phyloP scores from a whole-genome alignment of 768 basidiomycete species.

The Pulveroboletus sp. region DNA sequence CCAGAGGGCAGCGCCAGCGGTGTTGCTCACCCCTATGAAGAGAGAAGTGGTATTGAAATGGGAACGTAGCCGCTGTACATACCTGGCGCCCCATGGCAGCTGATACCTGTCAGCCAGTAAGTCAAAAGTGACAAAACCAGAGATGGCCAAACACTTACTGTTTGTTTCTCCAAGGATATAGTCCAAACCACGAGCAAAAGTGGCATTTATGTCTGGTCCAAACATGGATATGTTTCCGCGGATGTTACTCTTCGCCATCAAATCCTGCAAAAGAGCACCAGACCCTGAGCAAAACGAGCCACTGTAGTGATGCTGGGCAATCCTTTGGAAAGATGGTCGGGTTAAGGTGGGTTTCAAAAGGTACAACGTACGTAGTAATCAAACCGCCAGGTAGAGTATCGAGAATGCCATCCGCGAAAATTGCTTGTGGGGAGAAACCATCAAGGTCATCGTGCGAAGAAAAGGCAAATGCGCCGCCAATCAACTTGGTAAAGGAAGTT shows the following conservation, averaged over 20 bases:
- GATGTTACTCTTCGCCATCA: constrained; percentile 62
- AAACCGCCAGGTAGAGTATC: constrained; percentile 44
- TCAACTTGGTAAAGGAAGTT: constrained; percentile 42
- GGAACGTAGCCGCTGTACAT: not conserved
- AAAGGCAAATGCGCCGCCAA: constrained; percentile 48
- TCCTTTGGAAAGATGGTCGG: constrained; percentile 17
- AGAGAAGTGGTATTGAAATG: not conserved
- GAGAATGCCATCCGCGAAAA: constrained; percentile 52
- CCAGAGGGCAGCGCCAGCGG: constrained; percentile 71
- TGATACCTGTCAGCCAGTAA: constrained; percentile 21
- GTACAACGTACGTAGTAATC: constrained; percentile 48
- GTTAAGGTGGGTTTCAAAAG: not conserved
- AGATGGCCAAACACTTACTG: constrained; percentile 40
- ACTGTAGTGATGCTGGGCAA: constrained; percentile 47
- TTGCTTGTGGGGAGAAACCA: constrained; percentile 61
- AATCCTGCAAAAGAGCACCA: constrained; percentile 51
- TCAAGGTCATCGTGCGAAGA: constrained; percentile 41
- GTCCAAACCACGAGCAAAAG: constrained; percentile 41
- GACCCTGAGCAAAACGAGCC: constrained; percentile 61
- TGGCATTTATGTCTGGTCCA: constrained; percentile 51
- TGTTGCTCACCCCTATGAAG: constrained; percentile 56
- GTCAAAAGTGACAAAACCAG: not conserved
- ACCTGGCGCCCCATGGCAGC: constrained; percentile 39
- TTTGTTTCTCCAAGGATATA: constrained; percentile 68
- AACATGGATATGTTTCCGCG: constrained; percentile 56